phyloP scores from a whole-genome alignment of 1,284 basidiomycete species.

The Sphagnurus paluster region DNA sequence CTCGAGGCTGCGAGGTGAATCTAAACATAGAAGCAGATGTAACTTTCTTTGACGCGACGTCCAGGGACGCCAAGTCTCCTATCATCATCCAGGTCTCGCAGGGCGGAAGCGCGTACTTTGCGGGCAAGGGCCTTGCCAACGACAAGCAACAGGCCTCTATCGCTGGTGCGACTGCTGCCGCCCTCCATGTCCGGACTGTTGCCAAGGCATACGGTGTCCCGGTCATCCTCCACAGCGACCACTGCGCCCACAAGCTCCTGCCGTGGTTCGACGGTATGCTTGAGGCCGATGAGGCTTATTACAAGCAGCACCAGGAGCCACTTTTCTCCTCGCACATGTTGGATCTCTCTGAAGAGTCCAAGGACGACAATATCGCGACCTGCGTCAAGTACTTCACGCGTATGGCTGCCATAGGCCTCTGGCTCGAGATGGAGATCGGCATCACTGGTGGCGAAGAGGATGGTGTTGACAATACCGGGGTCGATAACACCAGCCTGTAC shows the following conservation, averaged over 20 bases:
- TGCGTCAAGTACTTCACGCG: constrained; percentile 96
- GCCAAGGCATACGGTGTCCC: constrained; percentile 92
- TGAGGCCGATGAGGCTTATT: constrained; percentile 93
- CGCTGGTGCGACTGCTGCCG: constrained; percentile 88
- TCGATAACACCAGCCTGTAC: constrained; percentile 94
- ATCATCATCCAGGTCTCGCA: constrained; percentile 99
- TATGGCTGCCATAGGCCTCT: constrained; percentile 91
- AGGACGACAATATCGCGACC: constrained; percentile 95
- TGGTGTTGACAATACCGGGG: constrained; percentile 94
- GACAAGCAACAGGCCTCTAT: constrained; percentile 97
- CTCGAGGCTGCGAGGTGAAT: constrained; percentile 84
- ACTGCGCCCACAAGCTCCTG: constrained; percentile 98
- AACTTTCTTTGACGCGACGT: constrained; percentile 11
- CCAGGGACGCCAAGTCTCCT: constrained; percentile 83
- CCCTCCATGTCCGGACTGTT: constrained; percentile 89
- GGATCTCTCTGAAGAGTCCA: constrained; percentile 97
- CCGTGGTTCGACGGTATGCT: constrained; percentile 99
- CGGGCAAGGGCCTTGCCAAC: constrained; percentile 95
- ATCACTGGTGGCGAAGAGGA: constrained; percentile 99
- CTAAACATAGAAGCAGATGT: too few species aligned
- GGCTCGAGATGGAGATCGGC: constrained; percentile 99
- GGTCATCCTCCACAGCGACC: constrained; percentile 98
- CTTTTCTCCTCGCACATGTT: constrained; percentile 99
- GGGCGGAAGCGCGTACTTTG: constrained; percentile 95
- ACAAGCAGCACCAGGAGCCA: constrained; percentile 85